Base-by-base conservation (phyloP, 2,329 filamentous ascomycete species). In the Nigrospora osmanthi region DNA sequence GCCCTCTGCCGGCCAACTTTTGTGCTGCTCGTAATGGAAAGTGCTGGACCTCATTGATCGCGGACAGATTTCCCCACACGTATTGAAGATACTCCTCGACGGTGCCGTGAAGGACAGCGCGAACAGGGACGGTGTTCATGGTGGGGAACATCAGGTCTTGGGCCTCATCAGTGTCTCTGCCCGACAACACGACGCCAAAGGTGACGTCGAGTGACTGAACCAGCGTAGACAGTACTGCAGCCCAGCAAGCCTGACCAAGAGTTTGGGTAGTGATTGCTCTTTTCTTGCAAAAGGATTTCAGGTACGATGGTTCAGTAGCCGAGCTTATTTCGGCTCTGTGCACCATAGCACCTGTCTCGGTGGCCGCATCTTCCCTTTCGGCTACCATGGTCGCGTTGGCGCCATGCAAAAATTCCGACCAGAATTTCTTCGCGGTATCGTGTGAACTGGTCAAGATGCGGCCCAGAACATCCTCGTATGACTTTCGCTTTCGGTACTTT, bases 111-210 rank as follows among this genome's bases (percentile, higher is more conserved):
- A 95, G 60, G 3, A 90, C 72, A 2, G 76, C 76, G 11, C 89
- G 76, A 9, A 95, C 71, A 0, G 85, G 78, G 0, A 95, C 81
- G 0, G 90, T 95, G 57, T 95, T 96, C 87, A 96, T 95, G 0
- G 86, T 88, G 0, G 90, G 91, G 55, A 95, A 96, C 58, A 90
- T 72, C 12, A 91, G 64, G 23, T 77, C 63, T 37, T 85, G 77
- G 0, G 80, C 76, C 14, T 78, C 75, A 38, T 86, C 82, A 11
- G 80, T 81, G 46, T 93, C 87, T n/a, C 91, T 78, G 14, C 91
- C 90, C 0, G 89, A 89, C 12, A 95, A 70, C 1, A 96, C 84
- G 0, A 87, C 78, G 1, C 91, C 91, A 57, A 93, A 95, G 0
- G 81, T 75, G 4, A 95, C 76, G 52, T 95, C 89, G 0, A 94